A percentile compares a stretch with the other conserved stretches of the same genome.
phyloP scores from a whole-genome alignment of 257 asterid species.

The Salvia splendens region DNA sequence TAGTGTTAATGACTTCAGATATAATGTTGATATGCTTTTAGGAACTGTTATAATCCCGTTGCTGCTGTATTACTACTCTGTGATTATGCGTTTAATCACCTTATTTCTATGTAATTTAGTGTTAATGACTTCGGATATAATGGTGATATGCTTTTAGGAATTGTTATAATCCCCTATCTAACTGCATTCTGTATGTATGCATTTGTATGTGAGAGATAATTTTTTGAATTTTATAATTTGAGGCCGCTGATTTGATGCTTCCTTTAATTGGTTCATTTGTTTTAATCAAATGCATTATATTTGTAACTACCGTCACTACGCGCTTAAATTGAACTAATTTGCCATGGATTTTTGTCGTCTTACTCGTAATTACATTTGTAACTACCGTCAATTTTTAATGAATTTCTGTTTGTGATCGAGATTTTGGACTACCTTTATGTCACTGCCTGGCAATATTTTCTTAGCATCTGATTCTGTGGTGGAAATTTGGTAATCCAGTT shows the following conservation, averaged over 20 bases:
- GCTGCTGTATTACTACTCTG: too few relatives aligned
- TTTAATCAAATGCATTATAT: constrained; percentile 40
- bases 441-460: constrained; percentile 15
- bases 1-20: background rate
- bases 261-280: constrained; percentile 42
- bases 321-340: constrained; percentile 21
- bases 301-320: constrained; percentile 33
- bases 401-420: constrained; percentile 17
- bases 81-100: background rate
- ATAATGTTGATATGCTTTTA: too few relatives aligned
- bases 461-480: constrained; percentile 34
- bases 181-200: constrained; percentile 2
- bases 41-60: too few relatives aligned
- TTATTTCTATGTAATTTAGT: background rate
- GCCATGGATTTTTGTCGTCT: background rate
- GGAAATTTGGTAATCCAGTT: constrained; percentile 23
- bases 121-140: background rate
- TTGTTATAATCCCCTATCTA: background rate
- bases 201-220: background rate
- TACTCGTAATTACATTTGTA: constrained; percentile 11
- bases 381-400: background rate
- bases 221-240: constrained; percentile 24
- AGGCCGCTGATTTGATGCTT: constrained; percentile 21
- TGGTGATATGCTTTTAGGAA: constrained; percentile 4
- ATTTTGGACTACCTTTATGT: constrained; percentile 24